Evolutionary conservation across 257 asterid species (phyloP), one percentile per base, ranked within the genome.

Genomic region (Linderniella brevidens): DNA sequence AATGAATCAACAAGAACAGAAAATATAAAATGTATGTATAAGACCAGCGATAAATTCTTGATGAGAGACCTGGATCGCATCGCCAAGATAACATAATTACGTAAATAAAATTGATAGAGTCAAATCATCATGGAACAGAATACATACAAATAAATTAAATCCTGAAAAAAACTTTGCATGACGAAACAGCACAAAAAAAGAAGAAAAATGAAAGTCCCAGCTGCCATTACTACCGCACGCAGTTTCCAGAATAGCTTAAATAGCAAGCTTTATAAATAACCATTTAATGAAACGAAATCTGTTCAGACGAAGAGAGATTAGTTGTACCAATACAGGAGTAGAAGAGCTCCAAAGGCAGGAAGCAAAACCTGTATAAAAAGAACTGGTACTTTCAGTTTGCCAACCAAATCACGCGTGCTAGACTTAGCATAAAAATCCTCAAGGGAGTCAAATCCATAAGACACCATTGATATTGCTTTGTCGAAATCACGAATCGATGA

Each of bases 371-470:
- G 98, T 55, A 88, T 74, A 56, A 80, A 88, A 53, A 88, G 87
- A 68, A 79, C 77, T 56, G 98, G 98, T 63, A 88, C 69, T 78
- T 78, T 79, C 74, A 88, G 86, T 61, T 70, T 69, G 57, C 82
- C 79, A 46, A 84, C 73, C 62, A 78, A 64, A 62, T 77, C 70
- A 46, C 82, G 66, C 14, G 96, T 76, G 69, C 98, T 81, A 64
- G 82, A 80, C 62, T 78, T 70, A 38, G 73, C 87, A 72, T 88
- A 88, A 54, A 84, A 88, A 48, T 84, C 74, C 49, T 77, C 92
- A 40, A 88, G 61, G 37, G 70, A 57, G 57, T 75, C 68, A 57
- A 67, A 76, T 55, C 95, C 96, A 64, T 76, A 67, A 50, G 96
- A 73, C 37, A 85, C 81, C 82, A 84, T 76, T 36, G 98, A 80